Evolutionary conservation across 2,329 filamentous ascomycete genomes (phyloP).

Genomic region (Claviceps quebecensis): DNA sequence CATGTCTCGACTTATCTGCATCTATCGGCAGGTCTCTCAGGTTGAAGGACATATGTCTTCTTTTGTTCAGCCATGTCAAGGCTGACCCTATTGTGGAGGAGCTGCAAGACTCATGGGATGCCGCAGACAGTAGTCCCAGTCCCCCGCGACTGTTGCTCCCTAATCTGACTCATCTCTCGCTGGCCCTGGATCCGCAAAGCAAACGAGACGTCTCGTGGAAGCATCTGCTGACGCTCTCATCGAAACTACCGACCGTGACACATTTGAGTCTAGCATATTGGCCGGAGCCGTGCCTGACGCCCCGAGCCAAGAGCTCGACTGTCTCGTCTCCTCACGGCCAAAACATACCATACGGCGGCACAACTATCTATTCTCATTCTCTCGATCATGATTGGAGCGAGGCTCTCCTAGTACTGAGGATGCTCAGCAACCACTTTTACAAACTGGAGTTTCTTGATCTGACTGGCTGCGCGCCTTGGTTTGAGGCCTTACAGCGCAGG

Average conservation of each 20-base stretch:
- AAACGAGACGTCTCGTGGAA: constrained; percentile 37
- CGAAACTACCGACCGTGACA: constrained; percentile 39
- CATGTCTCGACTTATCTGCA: constrained; percentile 38
- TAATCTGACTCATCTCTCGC: constrained; percentile 45
- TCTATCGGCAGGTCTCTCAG: constrained; percentile 36
- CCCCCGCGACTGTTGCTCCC: constrained; percentile 32
- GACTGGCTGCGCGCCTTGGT: constrained; percentile 45
- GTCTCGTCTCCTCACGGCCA: constrained; percentile 30
- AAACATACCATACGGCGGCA: constrained; percentile 37
- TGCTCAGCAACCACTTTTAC: constrained; percentile 40
- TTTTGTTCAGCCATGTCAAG: constrained; percentile 31
- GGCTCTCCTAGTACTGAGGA: constrained; percentile 39
- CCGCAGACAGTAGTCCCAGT: constrained; percentile 18
- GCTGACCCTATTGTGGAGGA: constrained; percentile 10
- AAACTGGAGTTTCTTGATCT: constrained; percentile 47
- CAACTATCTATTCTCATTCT: constrained; percentile 42
- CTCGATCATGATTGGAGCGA: constrained; percentile 47
- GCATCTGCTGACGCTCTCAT: constrained; percentile 39
- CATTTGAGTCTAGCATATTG: constrained; percentile 49
- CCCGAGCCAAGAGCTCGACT: constrained; percentile 34
- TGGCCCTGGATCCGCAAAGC: constrained; percentile 30
- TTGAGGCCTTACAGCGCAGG: constrained; percentile 28
- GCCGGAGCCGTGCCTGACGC: constrained; percentile 45
- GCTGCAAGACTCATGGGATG: constrained; percentile 41
- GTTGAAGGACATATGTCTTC: constrained; percentile 35